Conservation (phyloP, 192 early-diverging fungal species). For the Umbelopsis isabellina region DNA sequence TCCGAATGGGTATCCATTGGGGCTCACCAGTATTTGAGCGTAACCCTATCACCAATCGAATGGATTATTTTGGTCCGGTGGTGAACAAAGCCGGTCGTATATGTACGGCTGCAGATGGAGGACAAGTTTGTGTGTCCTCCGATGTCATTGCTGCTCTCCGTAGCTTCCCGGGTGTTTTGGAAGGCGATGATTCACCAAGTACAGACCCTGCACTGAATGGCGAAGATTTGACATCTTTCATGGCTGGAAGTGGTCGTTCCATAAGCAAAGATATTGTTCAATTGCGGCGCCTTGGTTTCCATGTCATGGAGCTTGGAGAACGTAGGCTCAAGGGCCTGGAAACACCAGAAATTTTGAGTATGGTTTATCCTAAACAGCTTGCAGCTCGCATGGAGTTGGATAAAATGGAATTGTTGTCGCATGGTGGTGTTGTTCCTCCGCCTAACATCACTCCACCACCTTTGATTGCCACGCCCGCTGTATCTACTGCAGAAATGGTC, state of each 20-base stretch:
- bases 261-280: constrained; percentile 31
- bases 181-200: constrained; percentile 1
- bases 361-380: constrained; percentile 63
- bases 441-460: constrained; percentile 35
- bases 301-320: constrained; percentile 78
- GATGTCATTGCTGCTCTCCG: constrained; percentile 59
- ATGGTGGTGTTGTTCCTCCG: constrained; percentile 31
- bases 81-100: constrained; percentile 88
- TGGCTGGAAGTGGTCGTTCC: constrained; percentile 5
- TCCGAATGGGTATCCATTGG: constrained; percentile 95
- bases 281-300: constrained; percentile 71
- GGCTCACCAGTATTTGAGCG: constrained; percentile 85
- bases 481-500: not conserved
- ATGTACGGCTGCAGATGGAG: constrained; percentile 84
- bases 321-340: constrained; percentile 87
- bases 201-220: constrained; percentile 5
- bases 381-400: constrained; percentile 49
- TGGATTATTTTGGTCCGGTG: constrained; percentile 97
- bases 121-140: constrained; percentile 85
- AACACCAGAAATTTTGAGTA: constrained; percentile 79
- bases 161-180: constrained; percentile 36
- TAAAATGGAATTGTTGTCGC: constrained; percentile 37
- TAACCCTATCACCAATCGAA: constrained; percentile 86
- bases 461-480: not conserved
- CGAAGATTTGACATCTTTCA: constrained; percentile 2